Conservation (phyloP, 2,329 filamentous ascomycete genomes). For the Teratosphaeria destructans region DNA sequence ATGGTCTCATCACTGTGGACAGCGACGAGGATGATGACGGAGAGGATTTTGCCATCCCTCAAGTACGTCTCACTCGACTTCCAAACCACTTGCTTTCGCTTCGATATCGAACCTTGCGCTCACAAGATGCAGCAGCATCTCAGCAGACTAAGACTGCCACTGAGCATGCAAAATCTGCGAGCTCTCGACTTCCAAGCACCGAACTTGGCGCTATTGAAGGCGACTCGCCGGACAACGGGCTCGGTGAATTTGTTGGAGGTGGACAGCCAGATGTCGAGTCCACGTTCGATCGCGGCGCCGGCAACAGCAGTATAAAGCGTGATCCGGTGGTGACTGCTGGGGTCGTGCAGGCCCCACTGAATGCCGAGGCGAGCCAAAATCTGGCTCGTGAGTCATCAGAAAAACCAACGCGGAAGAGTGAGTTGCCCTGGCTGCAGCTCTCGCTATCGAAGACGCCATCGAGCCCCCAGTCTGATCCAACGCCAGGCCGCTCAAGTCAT, state of each 20-base stretch:
- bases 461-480: not conserved
- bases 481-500: not conserved
- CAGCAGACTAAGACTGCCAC: constrained; percentile 8
- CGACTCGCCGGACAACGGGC: not conserved
- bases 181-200: constrained; percentile 27
- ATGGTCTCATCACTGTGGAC: constrained; percentile 5
- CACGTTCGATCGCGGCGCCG: constrained; percentile 6
- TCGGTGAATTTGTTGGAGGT: not conserved
- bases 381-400: constrained; percentile 8
- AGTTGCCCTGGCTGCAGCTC: constrained; percentile 11
- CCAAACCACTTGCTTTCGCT: not conserved
- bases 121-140: constrained; percentile 10
- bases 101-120: constrained; percentile 5
- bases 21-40: constrained; percentile 11
- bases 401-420: not conserved
- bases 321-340: not conserved
- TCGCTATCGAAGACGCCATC: not conserved
- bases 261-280: constrained; percentile 8
- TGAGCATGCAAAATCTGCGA: constrained; percentile 26
- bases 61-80: constrained; percentile 2
- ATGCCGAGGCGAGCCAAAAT: not conserved
- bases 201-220: not conserved
- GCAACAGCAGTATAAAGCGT: constrained; percentile 6
- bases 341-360: not conserved
- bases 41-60: constrained; percentile 1